Base-by-base conservation (phyloP, 495 filamentous ascomycete genomes). In the Cudoniella acicularis region DNA sequence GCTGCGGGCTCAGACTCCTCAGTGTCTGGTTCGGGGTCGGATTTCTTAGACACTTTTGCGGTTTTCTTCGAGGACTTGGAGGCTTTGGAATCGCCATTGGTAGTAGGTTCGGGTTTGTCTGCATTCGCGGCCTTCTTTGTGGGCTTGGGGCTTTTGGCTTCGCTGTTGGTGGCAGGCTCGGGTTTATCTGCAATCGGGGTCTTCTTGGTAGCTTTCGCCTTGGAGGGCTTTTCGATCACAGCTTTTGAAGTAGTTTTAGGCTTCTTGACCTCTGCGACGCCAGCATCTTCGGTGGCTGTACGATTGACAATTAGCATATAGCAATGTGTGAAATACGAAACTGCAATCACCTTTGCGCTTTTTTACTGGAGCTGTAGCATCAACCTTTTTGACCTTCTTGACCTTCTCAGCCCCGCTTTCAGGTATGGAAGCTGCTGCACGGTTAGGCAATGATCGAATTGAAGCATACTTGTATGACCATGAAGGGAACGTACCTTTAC, bases 401-500 rank as follows among this genome's bases (percentile, higher is more conserved):
- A 73, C 67, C 69, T 72, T 74, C 67, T 85, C 86, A 61, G 46
- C 50, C 3, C 52, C 59, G 43, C 9, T 53, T 41, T 57, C 59
- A 24, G 65, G 54, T 13, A 42, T 42, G 2, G 64, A 70, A 58
- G 60, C 63, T 64, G 52, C 45, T 21, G 48, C 20, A 25, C 2
- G 3, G 48, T 24, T 25, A 50, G 20, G n/a, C 2, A 10, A 25
- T 13, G 10, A 24, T 10, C 9, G 20, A 50, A 9, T 46, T n/a
- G n/a, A n/a, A n/a, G n/a, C 43, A n/a, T 17, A 46, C 4, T 16
- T n/a, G 8, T 9, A n/a, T 16, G 3, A 46, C 43, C 17, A 4
- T n/a, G 18, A 8, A 6, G n/a, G 4, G 43, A 46, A 54, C 75
- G 54, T 77, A 89, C 89, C 81, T 77, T 90, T 92, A 68, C 85